phyloP scores from a whole-genome alignment of 75 land plant species.

The Sequoiadendron giganteum region DNA sequence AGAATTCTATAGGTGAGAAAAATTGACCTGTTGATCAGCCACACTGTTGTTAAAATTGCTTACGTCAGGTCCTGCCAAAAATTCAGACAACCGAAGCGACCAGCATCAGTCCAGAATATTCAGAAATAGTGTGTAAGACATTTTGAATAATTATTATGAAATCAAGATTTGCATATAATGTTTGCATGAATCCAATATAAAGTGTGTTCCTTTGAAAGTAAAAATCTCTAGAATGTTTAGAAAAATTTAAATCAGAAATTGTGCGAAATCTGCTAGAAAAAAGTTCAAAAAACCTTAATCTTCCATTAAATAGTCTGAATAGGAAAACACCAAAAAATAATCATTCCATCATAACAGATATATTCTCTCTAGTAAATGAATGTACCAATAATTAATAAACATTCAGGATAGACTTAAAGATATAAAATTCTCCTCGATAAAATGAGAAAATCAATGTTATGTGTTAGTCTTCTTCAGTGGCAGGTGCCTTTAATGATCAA shows the following conservation, averaged over 20 bases:
- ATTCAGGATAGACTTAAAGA: neutral
- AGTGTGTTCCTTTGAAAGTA: neutral
- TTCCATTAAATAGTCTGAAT: neutral
- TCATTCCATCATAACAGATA: neutral
- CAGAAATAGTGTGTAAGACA: constrained; percentile 1
- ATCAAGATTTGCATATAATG: neutral
- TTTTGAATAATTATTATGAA: neutral
- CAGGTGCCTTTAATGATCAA: neutral
- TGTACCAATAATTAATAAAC: neutral
- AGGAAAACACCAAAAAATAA: neutral
- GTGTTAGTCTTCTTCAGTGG: no score
- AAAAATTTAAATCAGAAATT: no score
- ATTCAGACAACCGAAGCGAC: neutral
- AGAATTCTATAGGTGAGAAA: neutral
- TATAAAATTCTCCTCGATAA: neutral
- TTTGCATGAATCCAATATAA: neutral
- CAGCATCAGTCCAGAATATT: constrained; percentile 1
- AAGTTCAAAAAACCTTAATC: neutral
- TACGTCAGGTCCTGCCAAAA: constrained; percentile 45
- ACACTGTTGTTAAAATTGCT: constrained; percentile 93
- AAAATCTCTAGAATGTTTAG: neutral
- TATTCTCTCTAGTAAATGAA: neutral
- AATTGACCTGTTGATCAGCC: constrained; percentile 85
- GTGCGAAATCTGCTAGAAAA: neutral
- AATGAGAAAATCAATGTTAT: neutral